Base-by-base conservation (phyloP, 306 rosid species). In the Dalbergia cochinchinensis region DNA sequence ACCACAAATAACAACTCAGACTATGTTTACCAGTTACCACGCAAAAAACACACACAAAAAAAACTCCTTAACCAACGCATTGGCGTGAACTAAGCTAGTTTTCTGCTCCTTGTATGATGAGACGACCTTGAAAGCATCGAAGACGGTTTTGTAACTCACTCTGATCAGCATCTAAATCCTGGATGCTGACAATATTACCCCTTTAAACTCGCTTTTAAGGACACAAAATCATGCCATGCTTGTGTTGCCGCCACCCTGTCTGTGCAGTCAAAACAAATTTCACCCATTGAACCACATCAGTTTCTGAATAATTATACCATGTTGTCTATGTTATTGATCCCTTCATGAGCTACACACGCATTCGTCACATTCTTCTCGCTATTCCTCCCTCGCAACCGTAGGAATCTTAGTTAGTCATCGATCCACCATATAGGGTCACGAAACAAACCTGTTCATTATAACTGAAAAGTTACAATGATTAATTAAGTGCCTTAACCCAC, bases 321-420 rank as follows among this genome's bases (percentile, higher is more conserved):
- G 6, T 14, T 42, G 10, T 41, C 58, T 20, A 3, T 59, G 16
- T 55, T 31, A 5, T n/a, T n/a, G n/a, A n/a, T 55, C 1, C 11
- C 13, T 75, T 26, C 31, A 26, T 26, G 31, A 26, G 31, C 31
- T 26, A 26, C 31, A 26, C 31, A 26, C 31, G 2, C 31, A 26
- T 26, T 26, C 31, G 31, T 26, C 79, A 75, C 79, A 62, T 11
- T 62, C 50, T 62, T 62, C 71, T 75, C 5, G 59, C 35, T 62
- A 11, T 18, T 11, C 48, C 5, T 44, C 31, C 31, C 31, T 26
- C 31, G 2, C 31, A 26, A 26, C 31, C 0, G 31, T 26, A 26
- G 31, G 31, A 26, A 26, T 3, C 20, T 48, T 60, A 62, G 70
- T 50, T 76, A 64, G 37, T 15, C 1, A 9, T 26, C 31, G 31